Base-by-base conservation (phyloP, 1,139 yeast genomes). In the Candida pseudoviswanathii region DNA sequence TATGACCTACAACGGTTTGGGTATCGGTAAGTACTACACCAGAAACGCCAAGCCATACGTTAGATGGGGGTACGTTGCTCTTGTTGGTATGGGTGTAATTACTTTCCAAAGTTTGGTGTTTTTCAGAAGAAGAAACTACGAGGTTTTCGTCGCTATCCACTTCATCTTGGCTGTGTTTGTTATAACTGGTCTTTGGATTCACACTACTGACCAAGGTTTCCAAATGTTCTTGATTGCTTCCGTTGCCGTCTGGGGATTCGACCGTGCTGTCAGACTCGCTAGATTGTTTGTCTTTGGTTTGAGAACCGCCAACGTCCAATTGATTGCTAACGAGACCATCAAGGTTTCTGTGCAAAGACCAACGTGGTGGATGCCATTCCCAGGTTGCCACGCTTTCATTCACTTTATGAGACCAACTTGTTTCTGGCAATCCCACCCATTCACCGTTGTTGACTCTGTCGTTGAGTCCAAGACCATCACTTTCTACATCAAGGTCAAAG, bases 211-310 rank as follows among this genome's bases (percentile, higher is more conserved):
- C 6, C 67, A 74, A 36, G 80, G 74, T 0, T 82, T 75, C 63
- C 66, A 70, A 44, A 68, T 75, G 41, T 82, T 75, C 70, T 70
- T 73, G 55, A 70, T 70, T 57, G 78, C 85, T n/a, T 74, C 85
- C 10, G 63, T 77, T 49, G 86, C 84, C 1, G 66, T 85, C 22
- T 87, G 94, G 94, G 68, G 64, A 1, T 74, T 81, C 53, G 95
- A 86, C 62, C 74, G 89, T 58, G 56, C 73, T 4, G 59, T 75
- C 2, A 73, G 94, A 62, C 29, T 84, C 3, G 66, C 59, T n/a
- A 75, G 88, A 56, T 64, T 85, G 50, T 53, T 59, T 3, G 44
- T 56, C 5, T 82, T 80, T 61, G 90, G 90, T 6, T 60, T 75
- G 26, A 71, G 71, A 54, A 66, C 66, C 1, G 85, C 89, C 1